Evolutionary conservation across 78 protist species (phyloP), one percentile per base, ranked within the genome.

Genomic region (Planoprotostelium fungivorum): DNA sequence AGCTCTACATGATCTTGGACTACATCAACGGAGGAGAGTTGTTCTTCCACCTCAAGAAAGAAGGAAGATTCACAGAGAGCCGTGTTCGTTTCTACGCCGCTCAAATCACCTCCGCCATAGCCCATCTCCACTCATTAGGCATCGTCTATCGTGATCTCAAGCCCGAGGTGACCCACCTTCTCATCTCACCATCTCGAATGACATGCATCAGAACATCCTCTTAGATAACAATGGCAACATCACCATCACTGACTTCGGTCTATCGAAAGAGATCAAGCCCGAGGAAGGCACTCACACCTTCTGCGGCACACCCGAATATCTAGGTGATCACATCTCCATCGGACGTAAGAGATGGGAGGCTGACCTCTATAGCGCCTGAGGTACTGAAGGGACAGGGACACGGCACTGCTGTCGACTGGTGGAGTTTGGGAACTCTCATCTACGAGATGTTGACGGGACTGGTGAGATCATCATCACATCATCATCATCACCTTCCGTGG

Each of bases 261-360:
- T 99, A 29, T 96, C 98, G 28, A 99, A 99, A 87, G 91, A 94
- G 93, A 89, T 94, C 38, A 90, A 86, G 51, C 83, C 90, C 0
- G 86, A 84, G 29, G 91, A 94, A 85, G 91, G 39, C 37, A 94
- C 97, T 0, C 88, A 96, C 73, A 96, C 99, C 10, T 97, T 98
- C 87, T 98, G 99, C 92, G 99, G 99, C n/a, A 98, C 99, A 0
- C 99, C 99, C 25, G 99, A 98, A 85, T 98, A 98, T 84, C 88
- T 98, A n/a, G n/a, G n/a, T n/a, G n/a, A n/a, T 29, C 97, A 25
- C 25, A 36, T 5, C 35, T 25, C 35, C 36, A 5, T 51, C 83
- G 36, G 36, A 85, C 35, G 87, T 16, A 36, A 85, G 29, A 5
- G 51, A 10, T 25, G 1, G 86, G 1, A 23, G n/a, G 38, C n/a